Percentiles rank a stretch among this genome's conserved stretches.
phyloP scores from a whole-genome alignment of 306 rosid genomes.

The Prunus armeniaca region DNA sequence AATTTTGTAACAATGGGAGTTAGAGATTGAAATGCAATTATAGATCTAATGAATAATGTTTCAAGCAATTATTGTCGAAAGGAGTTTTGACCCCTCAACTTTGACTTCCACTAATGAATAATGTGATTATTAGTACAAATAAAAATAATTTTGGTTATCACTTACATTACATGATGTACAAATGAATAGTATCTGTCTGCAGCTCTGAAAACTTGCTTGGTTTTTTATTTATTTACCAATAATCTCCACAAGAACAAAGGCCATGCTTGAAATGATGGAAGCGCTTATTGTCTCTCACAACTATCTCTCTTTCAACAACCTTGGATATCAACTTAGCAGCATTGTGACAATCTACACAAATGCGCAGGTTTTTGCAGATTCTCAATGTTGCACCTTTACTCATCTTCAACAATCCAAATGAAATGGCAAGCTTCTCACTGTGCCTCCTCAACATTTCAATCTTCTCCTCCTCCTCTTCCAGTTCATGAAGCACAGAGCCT shows the following conservation, averaged over 20 bases:
- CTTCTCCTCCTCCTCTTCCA: constrained; percentile 70
- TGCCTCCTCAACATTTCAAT: constrained; percentile 52
- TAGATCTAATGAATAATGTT: too few relatives aligned
- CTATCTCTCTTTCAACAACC: constrained; percentile 56
- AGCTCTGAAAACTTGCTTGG: background rate
- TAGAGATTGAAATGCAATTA: too few relatives aligned
- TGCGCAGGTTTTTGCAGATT: constrained; percentile 67
- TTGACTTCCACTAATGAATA: background rate
- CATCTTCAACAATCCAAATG: constrained; percentile 59
- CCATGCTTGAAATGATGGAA: constrained; percentile 81
- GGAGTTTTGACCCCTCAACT: background rate
- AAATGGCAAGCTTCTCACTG: constrained; percentile 87
- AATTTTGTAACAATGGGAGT: background rate
- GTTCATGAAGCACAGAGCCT: constrained; percentile 74
- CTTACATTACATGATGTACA: background rate
- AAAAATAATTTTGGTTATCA: background rate
- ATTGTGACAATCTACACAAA: constrained; percentile 80
- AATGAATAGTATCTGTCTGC: background rate
- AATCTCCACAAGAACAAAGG: constrained; percentile 75
- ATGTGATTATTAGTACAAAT: background rate
- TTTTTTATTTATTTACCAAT: constrained; percentile 46
- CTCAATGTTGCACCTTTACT: constrained; percentile 56
- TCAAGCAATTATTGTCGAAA: too few relatives aligned
- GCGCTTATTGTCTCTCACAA: constrained; percentile 80
- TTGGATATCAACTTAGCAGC: constrained; percentile 68